Evolutionary conservation across 116 monocot genomes (phyloP), one percentile per base, ranked within the genome.

Genomic region (Papilionanthe hybrid): DNA sequence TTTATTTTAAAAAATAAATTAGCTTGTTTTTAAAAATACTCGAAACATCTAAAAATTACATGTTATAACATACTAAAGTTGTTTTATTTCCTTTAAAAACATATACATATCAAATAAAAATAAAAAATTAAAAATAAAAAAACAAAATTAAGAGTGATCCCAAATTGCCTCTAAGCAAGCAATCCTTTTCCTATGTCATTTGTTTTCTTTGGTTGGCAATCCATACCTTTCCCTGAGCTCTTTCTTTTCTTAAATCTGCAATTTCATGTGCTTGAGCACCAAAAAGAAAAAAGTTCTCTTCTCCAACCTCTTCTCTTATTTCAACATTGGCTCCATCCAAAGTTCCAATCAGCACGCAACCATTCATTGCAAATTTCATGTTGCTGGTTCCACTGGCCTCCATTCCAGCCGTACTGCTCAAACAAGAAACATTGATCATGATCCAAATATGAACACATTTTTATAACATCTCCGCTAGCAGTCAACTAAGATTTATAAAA

Each of bases 341-440:
- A 48, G 98, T 98, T 82, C 98, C 98, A 86, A 98, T 98, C 23
- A 92, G 82, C 79, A 98, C 65, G 77, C 98, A 98, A n/a, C 98
- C 98, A 86, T 98, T 98, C 98, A 98, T 98, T 4, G 93, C 58
- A 85, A 98, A 98, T 84, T 98, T 98, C 98, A 98, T 98, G 76
- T 98, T 98, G 82, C 98, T 98, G 25, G 98, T 98, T 76, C 98
- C 94, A 81, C 98, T 97, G 47, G 97, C 97, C 77, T 97, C 97
- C 97, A 97, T 97, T 41, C 97, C 97, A 83, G 98, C 98, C 79
- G 98, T 98, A 81, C 97, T 97, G 81, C n/a, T 22, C 17, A 11
- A 13, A 84, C 5, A 75, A 58, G 25, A 79, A 79, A 55, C 19
- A 77, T 27, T 19, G 29, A 42, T 63, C 42, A 82, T 47, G 43